Conservation (phyloP, 805 yeast species). For the Zygoascus bituminiphila region DNA sequence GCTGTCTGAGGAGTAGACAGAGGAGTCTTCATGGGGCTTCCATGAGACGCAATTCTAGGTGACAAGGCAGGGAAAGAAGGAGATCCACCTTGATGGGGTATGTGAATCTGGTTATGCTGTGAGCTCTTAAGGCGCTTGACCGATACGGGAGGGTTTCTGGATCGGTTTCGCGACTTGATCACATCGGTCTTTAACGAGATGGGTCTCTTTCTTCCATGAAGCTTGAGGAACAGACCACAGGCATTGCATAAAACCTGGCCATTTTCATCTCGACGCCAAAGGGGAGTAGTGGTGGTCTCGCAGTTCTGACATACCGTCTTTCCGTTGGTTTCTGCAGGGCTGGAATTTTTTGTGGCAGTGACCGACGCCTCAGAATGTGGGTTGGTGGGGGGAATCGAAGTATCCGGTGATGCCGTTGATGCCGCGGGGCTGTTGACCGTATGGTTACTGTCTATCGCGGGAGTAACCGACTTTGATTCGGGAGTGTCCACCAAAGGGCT, state of each 20-base stretch:
- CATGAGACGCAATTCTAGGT: conserved; percentile 12
- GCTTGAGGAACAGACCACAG: conserved; percentile 79
- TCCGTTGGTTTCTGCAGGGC: background rate
- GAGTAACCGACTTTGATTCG: no score
- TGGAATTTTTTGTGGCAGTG: no score
- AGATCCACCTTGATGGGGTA: conserved; percentile 4
- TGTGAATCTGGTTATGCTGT: conserved; percentile 2
- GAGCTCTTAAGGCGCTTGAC: conserved; percentile 10
- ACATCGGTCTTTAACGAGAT: conserved; percentile 87
- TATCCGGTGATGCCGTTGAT: no score
- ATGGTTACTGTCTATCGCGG: no score
- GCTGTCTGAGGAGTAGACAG: conserved; percentile 2
- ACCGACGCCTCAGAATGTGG: no score
- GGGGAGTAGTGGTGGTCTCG: conserved; percentile 85
- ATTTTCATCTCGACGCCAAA: conserved; percentile 91
- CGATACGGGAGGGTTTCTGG: conserved; percentile 13
- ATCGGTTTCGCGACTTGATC: conserved; percentile 70
- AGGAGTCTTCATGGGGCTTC: conserved; percentile 9
- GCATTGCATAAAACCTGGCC: conserved; percentile 92
- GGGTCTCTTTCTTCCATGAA: conserved; percentile 91
- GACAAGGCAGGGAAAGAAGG: conserved; percentile 13
- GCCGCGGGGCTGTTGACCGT: no score
- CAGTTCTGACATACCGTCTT: conserved; percentile 65
- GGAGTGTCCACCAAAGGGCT: no score
- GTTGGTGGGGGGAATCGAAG: no score